Conservation (phyloP, 257 asterid genomes). For the Craterostigma plantagineum region DNA sequence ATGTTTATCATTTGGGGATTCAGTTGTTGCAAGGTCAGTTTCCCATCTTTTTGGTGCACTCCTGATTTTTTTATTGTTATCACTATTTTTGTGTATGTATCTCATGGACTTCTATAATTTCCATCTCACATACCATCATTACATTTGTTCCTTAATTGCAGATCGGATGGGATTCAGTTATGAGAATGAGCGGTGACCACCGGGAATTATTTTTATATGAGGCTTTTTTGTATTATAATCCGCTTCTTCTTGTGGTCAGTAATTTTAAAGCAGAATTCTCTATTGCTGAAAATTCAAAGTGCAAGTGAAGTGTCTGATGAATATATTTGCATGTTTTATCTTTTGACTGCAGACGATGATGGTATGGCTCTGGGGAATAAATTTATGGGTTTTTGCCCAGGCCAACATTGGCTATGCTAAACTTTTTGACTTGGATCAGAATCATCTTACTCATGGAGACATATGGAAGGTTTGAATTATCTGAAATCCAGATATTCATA, state of each 20-base stretch:
- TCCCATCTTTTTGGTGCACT: slow-evolving; percentile 2
- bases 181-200: slow-evolving; percentile 92
- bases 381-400: slow-evolving; percentile 78
- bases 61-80: too few species aligned
- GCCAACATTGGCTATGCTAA: slow-evolving; percentile 58
- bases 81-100: slow-evolving; percentile 2
- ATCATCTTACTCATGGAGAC: slow-evolving; percentile 78
- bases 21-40: slow-evolving; percentile 82
- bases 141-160: slow-evolving; percentile 22
- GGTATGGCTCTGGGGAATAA: slow-evolving; percentile 97
- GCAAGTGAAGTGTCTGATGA: neutral
- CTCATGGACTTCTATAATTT: neutral
- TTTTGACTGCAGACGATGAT: slow-evolving; percentile 65
- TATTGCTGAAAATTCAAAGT: slow-evolving; percentile 2
- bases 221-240: slow-evolving; percentile 96
- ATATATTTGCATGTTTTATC: slow-evolving; percentile 10
- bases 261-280: slow-evolving; percentile 11
- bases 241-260: slow-evolving; percentile 94
- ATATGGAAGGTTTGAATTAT: slow-evolving; percentile 74
- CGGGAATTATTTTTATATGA: slow-evolving; percentile 88
- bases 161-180: slow-evolving; percentile 98
- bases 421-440: slow-evolving; percentile 86
- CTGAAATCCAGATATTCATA: slow-evolving; percentile 1
- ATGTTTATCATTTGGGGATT: slow-evolving; percentile 75
- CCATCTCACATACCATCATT: slow-evolving; percentile 6